Percentiles rank a stretch among this genome's conserved stretches.
Evolutionary conservation across 2,329 filamentous ascomycete species (phyloP).

Genomic region (Exophiala aquamarina): DNA sequence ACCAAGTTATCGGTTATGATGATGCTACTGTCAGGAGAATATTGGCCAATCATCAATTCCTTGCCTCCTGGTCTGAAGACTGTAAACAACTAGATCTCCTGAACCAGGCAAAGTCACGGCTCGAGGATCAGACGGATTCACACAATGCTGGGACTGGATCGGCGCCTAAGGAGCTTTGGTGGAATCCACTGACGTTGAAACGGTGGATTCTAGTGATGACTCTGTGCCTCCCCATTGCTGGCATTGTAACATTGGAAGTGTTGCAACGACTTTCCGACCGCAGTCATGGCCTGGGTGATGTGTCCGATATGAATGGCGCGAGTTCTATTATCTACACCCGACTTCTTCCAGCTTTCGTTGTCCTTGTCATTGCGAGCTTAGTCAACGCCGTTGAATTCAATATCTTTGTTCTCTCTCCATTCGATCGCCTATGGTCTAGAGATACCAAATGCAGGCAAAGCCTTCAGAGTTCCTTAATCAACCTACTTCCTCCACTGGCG

Average conservation of each 20-base stretch:
- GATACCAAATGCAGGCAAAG: no score
- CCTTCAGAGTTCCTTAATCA: slow-evolving; percentile 7
- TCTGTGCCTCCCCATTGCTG: slow-evolving; percentile 24
- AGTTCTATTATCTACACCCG: slow-evolving; percentile 24
- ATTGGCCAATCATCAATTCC: no score
- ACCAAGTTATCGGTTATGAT: no score
- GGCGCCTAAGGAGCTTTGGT: slow-evolving; percentile 7
- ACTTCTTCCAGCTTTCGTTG: slow-evolving; percentile 28
- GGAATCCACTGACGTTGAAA: slow-evolving; percentile 11
- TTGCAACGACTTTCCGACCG: slow-evolving; percentile 23
- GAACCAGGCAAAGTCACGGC: no score
- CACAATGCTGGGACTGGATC: no score
- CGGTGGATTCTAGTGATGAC: slow-evolving; percentile 13
- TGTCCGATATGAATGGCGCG: slow-evolving; percentile 6
- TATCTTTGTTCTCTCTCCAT: slow-evolving; percentile 20
- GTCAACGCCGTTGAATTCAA: slow-evolving; percentile 27
- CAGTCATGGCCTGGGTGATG: slow-evolving; percentile 27
- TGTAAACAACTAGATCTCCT: no score
- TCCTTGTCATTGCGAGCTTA: slow-evolving; percentile 18
- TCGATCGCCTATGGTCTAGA: slow-evolving; percentile 3
- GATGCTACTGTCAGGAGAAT: no score
- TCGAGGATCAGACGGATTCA: no score
- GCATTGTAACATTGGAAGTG: slow-evolving; percentile 16
- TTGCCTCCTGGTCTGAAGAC: no score
- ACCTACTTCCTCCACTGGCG: slow-evolving; percentile 4